Conservation (phyloP, 108 stramenopile species). For the Mayamaea pseudoterrestris region DNA sequence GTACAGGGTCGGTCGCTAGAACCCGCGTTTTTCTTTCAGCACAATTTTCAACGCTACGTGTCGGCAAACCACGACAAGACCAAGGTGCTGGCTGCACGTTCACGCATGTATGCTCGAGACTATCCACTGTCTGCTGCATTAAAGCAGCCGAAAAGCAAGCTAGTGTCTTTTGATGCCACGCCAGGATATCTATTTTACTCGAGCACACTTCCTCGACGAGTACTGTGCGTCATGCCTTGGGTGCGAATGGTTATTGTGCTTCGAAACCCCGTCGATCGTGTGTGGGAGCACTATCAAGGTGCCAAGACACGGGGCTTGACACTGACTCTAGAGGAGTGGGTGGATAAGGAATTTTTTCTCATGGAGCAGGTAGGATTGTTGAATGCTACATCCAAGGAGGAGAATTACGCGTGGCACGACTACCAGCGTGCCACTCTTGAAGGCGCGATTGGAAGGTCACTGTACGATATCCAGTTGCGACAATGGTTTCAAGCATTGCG, state of each 20-base stretch:
- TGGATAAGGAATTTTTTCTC: conserved; percentile 6
- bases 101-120: no score
- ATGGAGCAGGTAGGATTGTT: conserved; percentile 6
- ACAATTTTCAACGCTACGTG: no score
- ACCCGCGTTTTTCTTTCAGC: no score
- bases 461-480: conserved; percentile 16
- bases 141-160: conserved; percentile 2
- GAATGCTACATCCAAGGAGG: neutral
- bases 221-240: conserved; percentile 19
- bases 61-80: no score
- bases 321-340: conserved; percentile 13
- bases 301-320: conserved; percentile 4
- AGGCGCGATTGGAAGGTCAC: conserved; percentile 10
- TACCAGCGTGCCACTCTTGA: conserved; percentile 3
- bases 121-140: no score
- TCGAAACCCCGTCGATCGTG: conserved; percentile 14
- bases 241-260: conserved; percentile 12
- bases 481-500: conserved; percentile 19
- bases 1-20: no score
- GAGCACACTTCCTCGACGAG: conserved; percentile 1
- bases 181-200: conserved; percentile 16
- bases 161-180: conserved; percentile 10
- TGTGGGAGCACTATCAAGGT: conserved; percentile 11
- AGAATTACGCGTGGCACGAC: conserved; percentile 13
- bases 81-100: conserved; percentile 3